Evolutionary conservation across 1,284 basidiomycete species (phyloP).

Genomic region (Ganoderma sp.): DNA sequence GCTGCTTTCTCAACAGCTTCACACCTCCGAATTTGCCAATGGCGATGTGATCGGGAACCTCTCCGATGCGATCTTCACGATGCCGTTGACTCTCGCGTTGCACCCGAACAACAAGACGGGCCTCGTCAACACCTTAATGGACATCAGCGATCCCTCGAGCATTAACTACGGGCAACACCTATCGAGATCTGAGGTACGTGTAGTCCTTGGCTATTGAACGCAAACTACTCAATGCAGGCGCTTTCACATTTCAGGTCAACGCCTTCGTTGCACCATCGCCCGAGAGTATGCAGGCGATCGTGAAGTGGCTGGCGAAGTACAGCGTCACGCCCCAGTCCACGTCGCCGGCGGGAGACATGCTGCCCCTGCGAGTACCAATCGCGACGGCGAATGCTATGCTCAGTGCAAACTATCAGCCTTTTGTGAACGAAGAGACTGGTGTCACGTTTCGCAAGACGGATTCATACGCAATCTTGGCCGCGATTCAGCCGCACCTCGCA

Average conservation of each 20-base stretch:
- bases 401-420: slow-evolving; percentile 43
- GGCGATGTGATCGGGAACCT: slow-evolving; percentile 34
- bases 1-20: background rate
- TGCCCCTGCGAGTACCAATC: slow-evolving; percentile 29
- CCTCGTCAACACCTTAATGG: slow-evolving; percentile 42
- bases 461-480: too few species aligned
- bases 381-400: slow-evolving; percentile 45
- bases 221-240: too few species aligned
- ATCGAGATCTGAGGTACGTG: slow-evolving; percentile 40
- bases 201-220: background rate
- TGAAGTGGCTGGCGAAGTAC: slow-evolving; percentile 44
- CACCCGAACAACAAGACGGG: slow-evolving; percentile 41
- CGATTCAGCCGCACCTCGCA: too few species aligned
- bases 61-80: slow-evolving; percentile 31
- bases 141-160: slow-evolving; percentile 41
- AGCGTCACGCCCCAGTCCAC: slow-evolving; percentile 38
- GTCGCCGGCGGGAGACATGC: slow-evolving; percentile 37
- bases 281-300: slow-evolving; percentile 43
- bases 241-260: slow-evolving; percentile 39
- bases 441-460: too few species aligned
- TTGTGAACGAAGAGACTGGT: slow-evolving; percentile 37
- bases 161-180: slow-evolving; percentile 40
- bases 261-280: slow-evolving; percentile 42
- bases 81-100: slow-evolving; percentile 41
- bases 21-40: slow-evolving; percentile 21